phyloP scores from a whole-genome alignment of 768 basidiomycete species.

The Mycena vulgaris region DNA sequence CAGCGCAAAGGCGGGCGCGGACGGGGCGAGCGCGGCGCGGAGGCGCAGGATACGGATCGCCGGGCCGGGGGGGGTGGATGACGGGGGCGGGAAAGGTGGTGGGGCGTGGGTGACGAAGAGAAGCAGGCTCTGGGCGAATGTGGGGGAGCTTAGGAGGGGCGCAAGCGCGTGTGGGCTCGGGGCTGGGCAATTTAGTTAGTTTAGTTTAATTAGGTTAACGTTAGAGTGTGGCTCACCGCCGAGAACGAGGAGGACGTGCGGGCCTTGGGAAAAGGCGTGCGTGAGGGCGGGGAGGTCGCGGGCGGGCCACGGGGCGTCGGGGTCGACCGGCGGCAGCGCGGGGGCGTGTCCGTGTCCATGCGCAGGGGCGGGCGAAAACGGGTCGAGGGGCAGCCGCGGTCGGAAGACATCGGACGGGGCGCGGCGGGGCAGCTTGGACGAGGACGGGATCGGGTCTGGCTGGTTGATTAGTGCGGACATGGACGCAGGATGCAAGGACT shows the following conservation, averaged over 20 bases:
- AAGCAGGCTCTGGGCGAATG: conserved; percentile 53
- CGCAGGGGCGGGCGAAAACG: conserved; percentile 42
- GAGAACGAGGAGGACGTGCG: conserved; percentile 56
- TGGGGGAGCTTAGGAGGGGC: conserved; percentile 53
- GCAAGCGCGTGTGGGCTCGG: conserved; percentile 52
- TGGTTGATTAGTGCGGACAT: neutral
- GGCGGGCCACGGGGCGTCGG: conserved; percentile 44
- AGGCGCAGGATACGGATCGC: conserved; percentile 53
- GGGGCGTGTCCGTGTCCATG: too few species aligned
- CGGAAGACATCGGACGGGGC: conserved; percentile 50
- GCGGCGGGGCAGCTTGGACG: conserved; percentile 10
- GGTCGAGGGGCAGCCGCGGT: conserved; percentile 55
- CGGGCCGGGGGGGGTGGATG: conserved; percentile 37
- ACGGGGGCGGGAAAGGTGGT: conserved; percentile 50
- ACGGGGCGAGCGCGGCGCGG: conserved; percentile 48
- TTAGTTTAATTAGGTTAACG: neutral
- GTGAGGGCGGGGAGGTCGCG: conserved; percentile 31
- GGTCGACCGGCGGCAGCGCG: conserved; percentile 24
- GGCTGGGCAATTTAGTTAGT: conserved; percentile 39
- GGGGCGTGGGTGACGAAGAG: conserved; percentile 59
- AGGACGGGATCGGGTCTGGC: neutral
- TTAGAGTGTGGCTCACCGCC: conserved; percentile 46
- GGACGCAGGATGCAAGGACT: neutral
- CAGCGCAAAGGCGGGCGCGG: conserved; percentile 55
- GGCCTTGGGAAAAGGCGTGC: conserved; percentile 13